Conservation (phyloP, 164 flowering plant species). For the Cinnamomum chago region DNA sequence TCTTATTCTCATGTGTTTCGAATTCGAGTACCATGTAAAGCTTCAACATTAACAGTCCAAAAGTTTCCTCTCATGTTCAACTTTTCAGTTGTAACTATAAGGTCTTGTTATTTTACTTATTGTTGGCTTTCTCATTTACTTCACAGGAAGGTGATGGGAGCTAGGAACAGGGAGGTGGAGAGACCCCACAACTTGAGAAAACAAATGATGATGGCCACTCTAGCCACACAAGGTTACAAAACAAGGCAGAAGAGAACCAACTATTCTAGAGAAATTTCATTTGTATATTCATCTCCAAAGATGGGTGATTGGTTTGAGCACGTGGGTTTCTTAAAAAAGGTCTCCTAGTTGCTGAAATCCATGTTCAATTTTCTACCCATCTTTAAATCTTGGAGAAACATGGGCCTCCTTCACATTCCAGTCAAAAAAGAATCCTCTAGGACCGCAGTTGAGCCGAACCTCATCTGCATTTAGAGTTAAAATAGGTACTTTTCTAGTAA, state of each 20-base stretch:
- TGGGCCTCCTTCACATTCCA: neutral
- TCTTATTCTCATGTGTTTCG: neutral
- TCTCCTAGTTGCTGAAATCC: conserved; percentile 13
- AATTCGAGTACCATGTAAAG: neutral
- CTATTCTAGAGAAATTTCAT: neutral
- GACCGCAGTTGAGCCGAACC: no score
- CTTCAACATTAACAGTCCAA: neutral
- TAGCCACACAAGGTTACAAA: neutral
- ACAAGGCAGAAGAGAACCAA: neutral
- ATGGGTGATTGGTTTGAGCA: conserved; percentile 5
- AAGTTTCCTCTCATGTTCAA: conserved; percentile 7
- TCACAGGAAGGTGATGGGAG: neutral
- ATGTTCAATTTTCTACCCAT: conserved; percentile 12
- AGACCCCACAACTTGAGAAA: neutral
- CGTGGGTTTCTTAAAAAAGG: neutral
- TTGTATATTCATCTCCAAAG: conserved; percentile 1
- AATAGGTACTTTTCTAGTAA: no score
- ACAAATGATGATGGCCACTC: neutral
- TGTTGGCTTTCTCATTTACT: neutral
- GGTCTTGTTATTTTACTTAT: conserved; percentile 2
- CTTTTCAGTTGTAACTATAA: conserved; percentile 7
- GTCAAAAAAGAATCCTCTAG: neutral
- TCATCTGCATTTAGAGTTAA: no score
- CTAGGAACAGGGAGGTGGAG: neutral
- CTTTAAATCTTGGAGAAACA: conserved; percentile 16